Base-by-base conservation (phyloP, 2,329 filamentous ascomycete species). In the Diaporthe destruens region DNA sequence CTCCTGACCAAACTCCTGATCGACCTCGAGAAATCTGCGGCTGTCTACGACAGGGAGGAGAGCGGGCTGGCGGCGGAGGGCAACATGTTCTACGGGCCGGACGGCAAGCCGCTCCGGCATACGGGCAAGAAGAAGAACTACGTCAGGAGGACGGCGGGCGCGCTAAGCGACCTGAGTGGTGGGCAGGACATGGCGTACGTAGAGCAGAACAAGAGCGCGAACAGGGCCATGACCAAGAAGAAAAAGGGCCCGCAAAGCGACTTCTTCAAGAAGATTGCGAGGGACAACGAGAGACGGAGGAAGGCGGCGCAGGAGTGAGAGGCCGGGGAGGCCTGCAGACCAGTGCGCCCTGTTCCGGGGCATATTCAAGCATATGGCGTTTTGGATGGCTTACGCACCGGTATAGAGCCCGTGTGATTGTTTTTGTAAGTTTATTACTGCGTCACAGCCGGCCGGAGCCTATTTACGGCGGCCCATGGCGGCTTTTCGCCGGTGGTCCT, bases 171-270 rank as follows among this genome's bases (percentile, higher is more conserved):
- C 77, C 87, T 98, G 71, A 94, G 93, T 71, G 96, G 96, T 72
- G 96, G 95, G 0, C 94, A 97, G 80, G 94, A 97, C 80, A 98
- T 99, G 96, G 95, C 96, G n/a, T 98, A 96, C 80, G 90, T 94
- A 71, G 94, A 96, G 81, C 92, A 94, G 82, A 94, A 94, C 82
- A 92, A 91, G 85, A 91, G 87, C 77, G 87, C 88, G 76, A 94
- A 93, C 79, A 91, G 90, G 83, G 85, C 87, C 75, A 82, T 91
- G 78, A 59, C 34, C 11, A 92, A 91, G 84, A 88, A 90, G 77
- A 84, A 90, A 77, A 84, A 84, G 70, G 84, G 82, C n/a, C 84
- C 87, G 74, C 88, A 88, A 75, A 87, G 84, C 77, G 83, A 87
- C 0, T 90, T 93, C 79, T 93, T 93, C 82, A 90, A 88, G 82